phyloP scores from a whole-genome alignment of 2,329 filamentous ascomycete genomes.

The Diaporthe aspalathi region DNA sequence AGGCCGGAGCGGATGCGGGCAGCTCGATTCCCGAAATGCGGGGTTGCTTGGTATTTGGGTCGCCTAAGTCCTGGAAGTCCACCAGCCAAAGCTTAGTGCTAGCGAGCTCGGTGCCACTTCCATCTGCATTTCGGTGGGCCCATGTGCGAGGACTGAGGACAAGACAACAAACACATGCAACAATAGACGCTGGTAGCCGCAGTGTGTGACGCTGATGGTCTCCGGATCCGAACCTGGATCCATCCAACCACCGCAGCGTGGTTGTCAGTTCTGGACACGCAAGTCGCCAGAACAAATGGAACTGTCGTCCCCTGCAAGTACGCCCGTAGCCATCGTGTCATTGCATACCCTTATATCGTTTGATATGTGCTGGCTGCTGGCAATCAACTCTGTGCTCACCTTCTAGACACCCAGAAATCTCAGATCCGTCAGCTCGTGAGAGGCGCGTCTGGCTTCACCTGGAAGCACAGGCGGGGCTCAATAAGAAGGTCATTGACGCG shows the following conservation, averaged over 20 bases:
- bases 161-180: no score
- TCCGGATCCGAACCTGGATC: no score
- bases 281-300: background rate
- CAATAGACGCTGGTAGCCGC: no score
- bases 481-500: background rate
- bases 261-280: background rate
- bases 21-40: constrained; percentile 28
- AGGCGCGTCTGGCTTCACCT: background rate
- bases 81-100: background rate
- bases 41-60: constrained; percentile 21
- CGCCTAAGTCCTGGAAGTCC: background rate
- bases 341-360: no score
- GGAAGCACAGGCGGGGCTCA: background rate
- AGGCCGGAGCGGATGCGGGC: background rate
- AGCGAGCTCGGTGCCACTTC: background rate
- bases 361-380: background rate
- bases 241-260: background rate
- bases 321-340: no score
- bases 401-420: background rate
- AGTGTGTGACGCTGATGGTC: no score
- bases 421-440: no score
- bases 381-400: background rate
- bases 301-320: background rate
- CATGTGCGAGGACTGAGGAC: background rate
- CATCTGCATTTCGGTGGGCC: constrained; percentile 1